Conservation (phyloP, 805 yeast genomes). For the Gaillardinia entomophila region DNA sequence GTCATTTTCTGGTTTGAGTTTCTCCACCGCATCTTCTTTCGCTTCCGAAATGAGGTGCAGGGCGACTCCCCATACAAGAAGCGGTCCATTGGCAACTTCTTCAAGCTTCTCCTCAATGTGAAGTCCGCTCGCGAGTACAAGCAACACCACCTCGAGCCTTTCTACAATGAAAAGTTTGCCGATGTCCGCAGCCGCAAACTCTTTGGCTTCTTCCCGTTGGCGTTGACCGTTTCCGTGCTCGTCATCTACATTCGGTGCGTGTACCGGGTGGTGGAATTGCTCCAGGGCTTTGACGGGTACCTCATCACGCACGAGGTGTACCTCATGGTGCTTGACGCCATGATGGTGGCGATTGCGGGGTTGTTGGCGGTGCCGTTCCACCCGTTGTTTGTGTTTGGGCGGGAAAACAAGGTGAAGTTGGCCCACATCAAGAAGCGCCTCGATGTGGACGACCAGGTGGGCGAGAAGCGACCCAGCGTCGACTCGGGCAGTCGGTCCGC, state of each 20-base stretch:
- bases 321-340: constrained; percentile 11
- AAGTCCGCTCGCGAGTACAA: constrained; percentile 2
- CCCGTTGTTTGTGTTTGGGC: constrained; percentile 11
- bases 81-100: constrained; percentile 17
- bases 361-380: constrained; percentile 10
- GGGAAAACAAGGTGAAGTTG: constrained; percentile 2
- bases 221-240: constrained; percentile 1
- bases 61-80: constrained; percentile 11
- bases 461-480: too few relatives aligned
- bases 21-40: constrained; percentile 26
- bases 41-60: constrained; percentile 8
- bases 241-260: constrained; percentile 5
- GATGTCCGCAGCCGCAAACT: constrained; percentile 3
- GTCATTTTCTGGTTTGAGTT: constrained; percentile 32
- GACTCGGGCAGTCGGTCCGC: too few relatives aligned
- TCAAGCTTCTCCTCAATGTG: constrained; percentile 18
- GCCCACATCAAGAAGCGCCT: neutral
- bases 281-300: constrained; percentile 10
- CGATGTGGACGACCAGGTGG: too few relatives aligned
- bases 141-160: constrained; percentile 3
- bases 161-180: constrained; percentile 4
- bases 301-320: constrained; percentile 11
- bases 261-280: constrained; percentile 12
- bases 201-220: constrained; percentile 4
- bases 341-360: constrained; percentile 10